Base-by-base conservation (phyloP, 225 moss, liverwort and hornwort genomes). In the Bryum argenteum region DNA sequence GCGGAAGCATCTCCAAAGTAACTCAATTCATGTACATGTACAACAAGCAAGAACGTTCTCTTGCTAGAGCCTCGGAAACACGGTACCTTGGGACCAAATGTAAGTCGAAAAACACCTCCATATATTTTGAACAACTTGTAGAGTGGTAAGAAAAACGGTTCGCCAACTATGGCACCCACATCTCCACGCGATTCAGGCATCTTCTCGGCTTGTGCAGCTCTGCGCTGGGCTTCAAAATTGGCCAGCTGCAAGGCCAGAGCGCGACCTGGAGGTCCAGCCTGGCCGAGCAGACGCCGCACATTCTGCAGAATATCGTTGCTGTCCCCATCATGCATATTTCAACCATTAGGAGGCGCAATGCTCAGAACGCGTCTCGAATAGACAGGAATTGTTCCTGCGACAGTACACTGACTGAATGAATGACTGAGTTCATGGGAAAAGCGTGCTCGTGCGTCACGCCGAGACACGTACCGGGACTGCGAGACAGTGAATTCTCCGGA, bases 131-230 rank as follows among this genome's bases (percentile, higher is more conserved):
- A 94, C 68, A 94, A 58, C 38, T 78, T 80, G 67, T 79, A 85
- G 4, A 94, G 84, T 38, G 94, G 94, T 69, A 91, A 53, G 74
- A 94, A 94, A 74, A 94, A 90, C 3, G 94, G 94, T 61, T 94
- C 88, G 63, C 88, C 91, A 52, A 90, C 80, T 54, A 94, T 85
- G 28, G 75, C 85, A 28, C 77, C 42, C 28, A 91, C 54, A 77
- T 91, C 70, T 54, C 94, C 94, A 66, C 66, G 82, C 40, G 91
- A 83, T 60, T 87, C 90, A 24, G 94, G 94, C 87, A 94, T 72
- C 51, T 63, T 83, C 74, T 59, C 75, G 14, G 83, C 77, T 52
- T 75, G 71, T 20, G 73, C 80, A 48, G 66, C 53, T 71, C 79
- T 78, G 61, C 58, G 20, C 21, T 79, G 75, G 52, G 79, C 77